Percentiles rank a stretch among this genome's conserved stretches.
These are phyloP conservation scores for Pichia kudriavzevii DNA, from an alignment of 1,139 yeast species.

Conservation along the genomic window DNA sequence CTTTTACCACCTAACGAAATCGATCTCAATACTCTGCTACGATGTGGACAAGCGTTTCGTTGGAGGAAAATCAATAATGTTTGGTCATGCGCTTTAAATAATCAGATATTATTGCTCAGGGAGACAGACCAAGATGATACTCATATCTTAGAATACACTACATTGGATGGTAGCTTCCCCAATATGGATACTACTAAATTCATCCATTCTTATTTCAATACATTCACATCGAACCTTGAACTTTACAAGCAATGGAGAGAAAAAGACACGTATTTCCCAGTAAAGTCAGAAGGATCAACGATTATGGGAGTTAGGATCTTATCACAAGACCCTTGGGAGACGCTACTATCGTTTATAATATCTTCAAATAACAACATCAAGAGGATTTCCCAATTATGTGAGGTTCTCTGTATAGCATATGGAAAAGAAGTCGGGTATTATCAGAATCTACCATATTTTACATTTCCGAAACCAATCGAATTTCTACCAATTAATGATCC, in stretches of 20 bases:
- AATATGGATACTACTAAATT: slow-evolving; percentile 3
- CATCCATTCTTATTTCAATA: slow-evolving; percentile 51
- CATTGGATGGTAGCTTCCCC: too few species aligned
- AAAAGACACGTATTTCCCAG: slow-evolving; percentile 44
- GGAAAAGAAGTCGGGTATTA: slow-evolving; percentile 55
- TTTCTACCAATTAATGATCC: slow-evolving; percentile 30
- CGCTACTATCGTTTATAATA: slow-evolving; percentile 81
- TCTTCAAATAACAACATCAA: slow-evolving; percentile 94
- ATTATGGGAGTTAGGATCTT: slow-evolving; percentile 74
- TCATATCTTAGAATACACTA: slow-evolving; percentile 7
- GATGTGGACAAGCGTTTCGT: slow-evolving; percentile 85
- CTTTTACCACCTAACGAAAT: slow-evolving; percentile 38
- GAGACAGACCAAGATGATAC: slow-evolving; percentile 14
- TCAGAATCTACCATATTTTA: slow-evolving; percentile 53
- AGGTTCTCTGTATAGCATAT: slow-evolving; percentile 60
- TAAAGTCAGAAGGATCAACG: slow-evolving; percentile 6
- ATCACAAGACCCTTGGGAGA: slow-evolving; percentile 97
- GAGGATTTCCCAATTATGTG: slow-evolving; percentile 91
- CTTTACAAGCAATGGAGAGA: slow-evolving; percentile 58
- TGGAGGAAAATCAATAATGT: slow-evolving; percentile 54
- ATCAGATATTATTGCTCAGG: slow-evolving; percentile 43
- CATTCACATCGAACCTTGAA: slow-evolving; percentile 44
- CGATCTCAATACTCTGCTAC: slow-evolving; percentile 56
- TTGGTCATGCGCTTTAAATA: slow-evolving; percentile 52
- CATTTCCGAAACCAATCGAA: slow-evolving; percentile 65